phyloP scores from a whole-genome alignment of 805 yeast genomes.

The Saccharomycopsis guyanensis region DNA sequence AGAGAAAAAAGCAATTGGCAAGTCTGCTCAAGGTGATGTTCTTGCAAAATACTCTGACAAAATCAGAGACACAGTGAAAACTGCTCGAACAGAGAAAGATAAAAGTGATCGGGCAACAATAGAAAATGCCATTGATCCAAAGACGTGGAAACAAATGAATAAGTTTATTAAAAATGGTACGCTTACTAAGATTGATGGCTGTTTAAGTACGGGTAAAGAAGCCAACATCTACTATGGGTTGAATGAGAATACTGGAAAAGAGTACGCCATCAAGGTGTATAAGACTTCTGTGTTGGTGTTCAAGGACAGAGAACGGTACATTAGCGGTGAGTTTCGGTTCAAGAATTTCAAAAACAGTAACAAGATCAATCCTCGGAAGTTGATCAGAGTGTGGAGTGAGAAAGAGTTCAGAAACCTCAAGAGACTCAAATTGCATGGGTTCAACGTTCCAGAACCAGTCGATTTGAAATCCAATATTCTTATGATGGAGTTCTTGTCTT shows the following conservation, averaged over 20 bases:
- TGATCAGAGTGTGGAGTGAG: slow-evolving; percentile 98
- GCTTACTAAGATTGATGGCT: slow-evolving; percentile 82
- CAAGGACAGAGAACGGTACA: slow-evolving; percentile 93
- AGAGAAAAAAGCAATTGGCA: background rate
- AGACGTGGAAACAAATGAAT: slow-evolving; percentile 77
- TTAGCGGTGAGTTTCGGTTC: slow-evolving; percentile 92
- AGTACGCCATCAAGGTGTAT: slow-evolving; percentile 85
- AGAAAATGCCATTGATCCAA: slow-evolving; percentile 92
- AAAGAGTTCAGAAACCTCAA: slow-evolving; percentile 92
- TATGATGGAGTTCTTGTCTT: slow-evolving; percentile 79
- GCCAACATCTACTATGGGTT: slow-evolving; percentile 93
- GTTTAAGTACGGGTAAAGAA: slow-evolving; percentile 94
- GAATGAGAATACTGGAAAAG: slow-evolving; percentile 38
- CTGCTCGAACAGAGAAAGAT: slow-evolving; percentile 61
- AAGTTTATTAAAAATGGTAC: slow-evolving; percentile 79
- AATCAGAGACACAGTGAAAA: slow-evolving; percentile 49
- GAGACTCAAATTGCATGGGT: slow-evolving; percentile 67
- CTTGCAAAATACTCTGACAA: slow-evolving; percentile 56
- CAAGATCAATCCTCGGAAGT: slow-evolving; percentile 89
- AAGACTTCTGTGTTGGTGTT: slow-evolving; percentile 96
- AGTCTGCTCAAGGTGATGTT: slow-evolving; percentile 33
- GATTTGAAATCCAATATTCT: slow-evolving; percentile 84
- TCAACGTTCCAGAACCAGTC: slow-evolving; percentile 91
- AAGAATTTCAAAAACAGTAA: slow-evolving; percentile 63
- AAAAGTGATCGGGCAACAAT: slow-evolving; percentile 93